Evolutionary conservation across 179 eudicot genomes (phyloP).

Genomic region (Corrigiola litoralis): DNA sequence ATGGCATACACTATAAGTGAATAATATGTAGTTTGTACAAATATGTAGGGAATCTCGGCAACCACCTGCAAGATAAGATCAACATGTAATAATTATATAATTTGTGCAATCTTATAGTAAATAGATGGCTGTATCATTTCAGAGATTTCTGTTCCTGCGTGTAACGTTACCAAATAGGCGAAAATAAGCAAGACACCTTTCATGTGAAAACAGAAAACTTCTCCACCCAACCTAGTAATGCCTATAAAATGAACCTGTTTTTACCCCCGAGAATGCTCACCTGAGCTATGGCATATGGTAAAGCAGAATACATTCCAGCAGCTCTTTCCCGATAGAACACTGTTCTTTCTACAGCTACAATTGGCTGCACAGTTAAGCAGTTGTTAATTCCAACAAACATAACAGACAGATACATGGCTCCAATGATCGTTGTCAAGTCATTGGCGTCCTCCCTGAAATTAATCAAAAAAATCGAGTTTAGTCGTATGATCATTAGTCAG

Average conservation of each 20-base stretch:
- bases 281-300: constrained; percentile 84
- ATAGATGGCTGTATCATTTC: too few species aligned
- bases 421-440: constrained; percentile 63
- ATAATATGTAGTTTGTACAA: constrained; percentile 47
- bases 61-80: constrained; percentile 43
- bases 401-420: constrained; percentile 69
- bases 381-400: constrained; percentile 69
- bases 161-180: neutral
- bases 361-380: constrained; percentile 53
- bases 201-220: too few species aligned
- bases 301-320: constrained; percentile 73
- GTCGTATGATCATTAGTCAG: too few species aligned
- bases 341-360: constrained; percentile 70
- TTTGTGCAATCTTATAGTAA: too few species aligned
- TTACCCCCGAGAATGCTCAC: constrained; percentile 22
- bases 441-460: constrained; percentile 55
- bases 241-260: neutral
- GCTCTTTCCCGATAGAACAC: constrained; percentile 90
- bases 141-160: too few species aligned
- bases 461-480: constrained; percentile 4
- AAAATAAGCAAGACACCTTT: neutral
- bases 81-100: too few species aligned
- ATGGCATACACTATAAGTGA: constrained; percentile 55
- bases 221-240: too few species aligned
- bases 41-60: constrained; percentile 53